A percentile compares a stretch with the other conserved stretches of the same genome.
Conservation (phyloP, 2,329 filamentous ascomycete genomes). For the Colletotrichum falcatum region DNA sequence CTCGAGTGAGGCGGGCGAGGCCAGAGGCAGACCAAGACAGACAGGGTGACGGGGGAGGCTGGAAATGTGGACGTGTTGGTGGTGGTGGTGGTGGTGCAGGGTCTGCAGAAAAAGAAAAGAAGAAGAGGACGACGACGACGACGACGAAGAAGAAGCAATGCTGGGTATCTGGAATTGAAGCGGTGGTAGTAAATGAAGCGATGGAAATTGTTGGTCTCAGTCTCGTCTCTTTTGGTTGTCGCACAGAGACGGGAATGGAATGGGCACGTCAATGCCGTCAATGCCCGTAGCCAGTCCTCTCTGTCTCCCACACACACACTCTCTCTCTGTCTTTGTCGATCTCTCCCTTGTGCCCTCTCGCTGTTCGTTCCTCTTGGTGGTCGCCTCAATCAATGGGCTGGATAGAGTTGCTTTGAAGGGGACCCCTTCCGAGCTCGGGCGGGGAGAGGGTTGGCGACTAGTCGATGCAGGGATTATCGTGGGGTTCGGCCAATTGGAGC, state of each 20-base stretch:
- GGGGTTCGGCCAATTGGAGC: slow-evolving; percentile 18
- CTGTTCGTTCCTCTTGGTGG: too few relatives aligned
- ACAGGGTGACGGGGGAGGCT: slow-evolving; percentile 16
- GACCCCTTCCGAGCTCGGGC: neutral
- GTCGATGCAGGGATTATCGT: slow-evolving; percentile 20
- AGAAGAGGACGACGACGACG: too few relatives aligned
- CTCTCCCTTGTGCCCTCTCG: neutral
- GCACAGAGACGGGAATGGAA: neutral
- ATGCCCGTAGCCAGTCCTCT: neutral
- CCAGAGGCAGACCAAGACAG: neutral
- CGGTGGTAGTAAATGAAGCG: neutral
- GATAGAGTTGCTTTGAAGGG: neutral
- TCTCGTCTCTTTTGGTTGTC: neutral
- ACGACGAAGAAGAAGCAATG: slow-evolving; percentile 7
- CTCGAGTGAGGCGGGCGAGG: slow-evolving; percentile 17
- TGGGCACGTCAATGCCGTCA: neutral
- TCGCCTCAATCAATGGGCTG: slow-evolving; percentile 9
- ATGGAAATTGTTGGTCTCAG: neutral
- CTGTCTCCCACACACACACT: too few relatives aligned
- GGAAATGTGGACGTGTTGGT: neutral
- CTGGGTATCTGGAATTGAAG: slow-evolving; percentile 32
- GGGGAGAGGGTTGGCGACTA: slow-evolving; percentile 8
- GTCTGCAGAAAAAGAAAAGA: neutral
- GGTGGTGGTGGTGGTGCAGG: too few relatives aligned
- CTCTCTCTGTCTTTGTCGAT: too few relatives aligned